phyloP scores from a whole-genome alignment of 352 stramenopile species.

The Phytophthora pseudosyringae region DNA sequence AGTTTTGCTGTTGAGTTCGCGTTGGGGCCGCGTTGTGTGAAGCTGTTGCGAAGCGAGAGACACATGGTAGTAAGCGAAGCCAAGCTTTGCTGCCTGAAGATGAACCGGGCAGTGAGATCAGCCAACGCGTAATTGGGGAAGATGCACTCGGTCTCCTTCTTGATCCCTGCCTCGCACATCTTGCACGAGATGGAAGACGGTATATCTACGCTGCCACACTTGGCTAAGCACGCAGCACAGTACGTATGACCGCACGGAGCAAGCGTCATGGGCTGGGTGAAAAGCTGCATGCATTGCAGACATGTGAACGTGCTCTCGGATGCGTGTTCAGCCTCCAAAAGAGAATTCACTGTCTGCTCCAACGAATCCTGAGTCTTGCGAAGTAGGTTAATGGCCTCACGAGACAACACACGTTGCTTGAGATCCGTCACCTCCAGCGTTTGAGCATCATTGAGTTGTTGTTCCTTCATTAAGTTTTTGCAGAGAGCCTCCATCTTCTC shows the following conservation, averaged over 20 bases:
- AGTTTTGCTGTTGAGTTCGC: conserved; percentile 15
- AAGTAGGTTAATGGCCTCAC: conserved; percentile 55
- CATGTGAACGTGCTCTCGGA: conserved; percentile 83
- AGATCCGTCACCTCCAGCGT: conserved; percentile 57
- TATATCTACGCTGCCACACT: conserved; percentile 39
- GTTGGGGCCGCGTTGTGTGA: conserved; percentile 41
- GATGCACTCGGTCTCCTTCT: conserved; percentile 50
- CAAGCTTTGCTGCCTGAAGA: conserved; percentile 77
- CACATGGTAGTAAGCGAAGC: conserved; percentile 72
- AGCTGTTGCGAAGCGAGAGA: conserved; percentile 69
- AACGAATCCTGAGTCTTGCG: conserved; percentile 69
- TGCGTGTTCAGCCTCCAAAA: conserved; percentile 70
- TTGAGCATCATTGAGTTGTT: conserved; percentile 44
- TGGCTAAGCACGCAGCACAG: conserved; percentile 58
- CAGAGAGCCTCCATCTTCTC: conserved; percentile 47
- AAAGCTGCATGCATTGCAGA: conserved; percentile 74
- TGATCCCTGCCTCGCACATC: conserved; percentile 37
- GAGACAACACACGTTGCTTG: conserved; percentile 56
- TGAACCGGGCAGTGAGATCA: conserved; percentile 74
- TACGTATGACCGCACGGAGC: conserved; percentile 78
- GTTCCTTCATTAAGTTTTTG: conserved; percentile 48
- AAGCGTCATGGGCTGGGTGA: conserved; percentile 68
- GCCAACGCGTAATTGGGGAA: conserved; percentile 76
- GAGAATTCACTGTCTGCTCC: conserved; percentile 67
- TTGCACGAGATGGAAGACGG: conserved; percentile 66